Conservation (phyloP, 1,139 yeast genomes). For the Hansenula lynferdii region DNA sequence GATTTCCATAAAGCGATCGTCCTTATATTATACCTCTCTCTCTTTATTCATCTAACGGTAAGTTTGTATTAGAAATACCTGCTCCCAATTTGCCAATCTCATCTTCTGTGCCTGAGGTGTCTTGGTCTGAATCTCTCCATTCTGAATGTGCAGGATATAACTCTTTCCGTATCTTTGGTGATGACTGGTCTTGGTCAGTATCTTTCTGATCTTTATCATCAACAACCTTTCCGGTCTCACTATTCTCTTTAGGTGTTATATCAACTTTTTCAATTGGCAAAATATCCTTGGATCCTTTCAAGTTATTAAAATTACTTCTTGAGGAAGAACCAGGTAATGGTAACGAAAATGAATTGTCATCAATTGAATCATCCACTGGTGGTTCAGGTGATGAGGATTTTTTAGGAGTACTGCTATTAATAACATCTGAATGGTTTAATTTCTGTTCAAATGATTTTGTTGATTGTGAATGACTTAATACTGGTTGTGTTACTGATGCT, state of each 20-base stretch:
- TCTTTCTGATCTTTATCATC: constrained; percentile 1
- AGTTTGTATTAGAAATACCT: background rate
- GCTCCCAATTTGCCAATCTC: background rate
- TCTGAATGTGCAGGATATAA: constrained; percentile 4
- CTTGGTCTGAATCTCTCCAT: constrained; percentile 10
- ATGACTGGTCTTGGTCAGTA: constrained; percentile 6
- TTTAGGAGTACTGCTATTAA: constrained; percentile 15
- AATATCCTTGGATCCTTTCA: constrained; percentile 3
- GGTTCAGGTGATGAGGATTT: constrained; percentile 1
- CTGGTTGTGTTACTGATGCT: constrained; percentile 6
- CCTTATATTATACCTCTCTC: background rate
- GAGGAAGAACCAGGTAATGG: constrained; percentile 23
- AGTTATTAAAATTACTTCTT: constrained; percentile 2
- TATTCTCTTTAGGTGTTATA: constrained; percentile 8
- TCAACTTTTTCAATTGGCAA: background rate
- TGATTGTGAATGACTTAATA: constrained; percentile 12
- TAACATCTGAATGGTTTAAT: constrained; percentile 2
- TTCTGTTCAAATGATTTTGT: constrained; percentile 4
- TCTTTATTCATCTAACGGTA: background rate
- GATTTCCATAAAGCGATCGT: background rate
- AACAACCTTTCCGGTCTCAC: background rate
- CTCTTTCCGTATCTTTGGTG: background rate
- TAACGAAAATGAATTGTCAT: constrained; percentile 26
- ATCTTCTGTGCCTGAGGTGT: constrained; percentile 9
- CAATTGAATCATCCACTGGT: constrained; percentile 5